Evolutionary conservation across 2,329 filamentous ascomycete genomes (phyloP), one percentile per base, ranked within the genome.

Genomic region (Fonsecaea pedrosoi): DNA sequence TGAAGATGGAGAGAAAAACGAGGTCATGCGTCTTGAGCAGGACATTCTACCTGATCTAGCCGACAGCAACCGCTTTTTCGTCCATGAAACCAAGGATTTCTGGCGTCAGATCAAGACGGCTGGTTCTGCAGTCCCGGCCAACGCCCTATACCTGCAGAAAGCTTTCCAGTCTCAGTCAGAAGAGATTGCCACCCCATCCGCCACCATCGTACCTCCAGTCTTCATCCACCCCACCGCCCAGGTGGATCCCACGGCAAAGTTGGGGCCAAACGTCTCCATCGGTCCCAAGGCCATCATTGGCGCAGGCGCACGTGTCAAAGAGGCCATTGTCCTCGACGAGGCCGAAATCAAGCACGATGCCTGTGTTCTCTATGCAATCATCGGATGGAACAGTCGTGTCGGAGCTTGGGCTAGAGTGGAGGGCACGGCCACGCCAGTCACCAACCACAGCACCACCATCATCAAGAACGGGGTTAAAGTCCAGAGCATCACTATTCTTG

Each of bases 31-130:
- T 61, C 86, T 99, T 64, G 95, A 99, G 83, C 95, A 98, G 82
- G 95, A 99, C 78, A 97, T 98, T 60, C 86, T 99, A 67, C 91
- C 93, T 60, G 94, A 98, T 76, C 89, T 98, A 75, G 94, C 95
- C 69, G 95, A 98, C 81, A 97, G 88, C 86, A 95, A 96, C 82
- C 92, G 95, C 79, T 99, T 99, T 84, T 98, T 93, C 81, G 95
- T 98, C 37, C 91, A 97, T 79, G 95, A 99, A 84, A 98, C 94
- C 72, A 96, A 96, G 83, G 95, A 98, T 79, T 99, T 99, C 81
- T 99, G 95, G 95, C 92, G 95, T 74, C 95, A 99, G 85, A 98
- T 99, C 87, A 99, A 99, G 87, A 97, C 95, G 1, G 95, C 95
- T 67, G 95, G 95, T 67, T 98, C 94, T 5, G 95, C 95, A 58